phyloP scores from a whole-genome alignment of 2,329 filamentous ascomycete species.

The Penicillium sp. region DNA sequence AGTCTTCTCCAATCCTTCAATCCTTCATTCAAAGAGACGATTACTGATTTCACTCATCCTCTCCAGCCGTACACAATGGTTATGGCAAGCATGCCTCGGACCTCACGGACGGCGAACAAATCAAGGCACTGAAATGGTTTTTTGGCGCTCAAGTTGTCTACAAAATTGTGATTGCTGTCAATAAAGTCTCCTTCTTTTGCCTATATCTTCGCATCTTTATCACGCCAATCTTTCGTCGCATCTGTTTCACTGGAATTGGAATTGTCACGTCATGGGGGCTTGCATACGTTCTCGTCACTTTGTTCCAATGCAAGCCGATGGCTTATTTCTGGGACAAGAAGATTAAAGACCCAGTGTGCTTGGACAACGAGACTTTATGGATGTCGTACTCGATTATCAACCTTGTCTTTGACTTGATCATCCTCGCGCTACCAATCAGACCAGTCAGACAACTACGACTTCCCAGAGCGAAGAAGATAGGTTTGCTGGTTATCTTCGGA shows the following conservation, averaged over 20 bases:
- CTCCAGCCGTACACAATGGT: conserved; percentile 34
- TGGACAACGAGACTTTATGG: conserved; percentile 23
- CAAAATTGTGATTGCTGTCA: conserved; percentile 59
- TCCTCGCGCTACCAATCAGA: conserved; percentile 28
- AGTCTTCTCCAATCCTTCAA: neutral
- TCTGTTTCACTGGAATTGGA: conserved; percentile 39
- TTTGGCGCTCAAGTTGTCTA: conserved; percentile 60
- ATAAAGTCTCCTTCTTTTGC: conserved; percentile 58
- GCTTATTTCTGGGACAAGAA: conserved; percentile 26
- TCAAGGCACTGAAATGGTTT: conserved; percentile 39
- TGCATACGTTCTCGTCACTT: conserved; percentile 24
- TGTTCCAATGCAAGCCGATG: conserved; percentile 30
- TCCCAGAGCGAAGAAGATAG: conserved; percentile 22
- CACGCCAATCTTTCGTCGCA: conserved; percentile 48
- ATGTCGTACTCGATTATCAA: conserved; percentile 30
- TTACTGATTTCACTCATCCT: neutral
- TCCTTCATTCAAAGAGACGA: too few species aligned
- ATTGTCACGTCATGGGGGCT: conserved; percentile 20
- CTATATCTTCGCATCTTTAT: conserved; percentile 61
- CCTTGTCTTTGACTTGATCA: conserved; percentile 29
- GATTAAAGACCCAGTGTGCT: conserved; percentile 25
- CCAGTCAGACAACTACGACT: conserved; percentile 26
- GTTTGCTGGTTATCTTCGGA: conserved; percentile 23
- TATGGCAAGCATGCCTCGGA: conserved; percentile 31
- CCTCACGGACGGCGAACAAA: conserved; percentile 12